Evolutionary conservation across 495 filamentous ascomycete genomes (phyloP), one percentile per base, ranked within the genome.

Genomic region (Podospora pseudocomata): DNA sequence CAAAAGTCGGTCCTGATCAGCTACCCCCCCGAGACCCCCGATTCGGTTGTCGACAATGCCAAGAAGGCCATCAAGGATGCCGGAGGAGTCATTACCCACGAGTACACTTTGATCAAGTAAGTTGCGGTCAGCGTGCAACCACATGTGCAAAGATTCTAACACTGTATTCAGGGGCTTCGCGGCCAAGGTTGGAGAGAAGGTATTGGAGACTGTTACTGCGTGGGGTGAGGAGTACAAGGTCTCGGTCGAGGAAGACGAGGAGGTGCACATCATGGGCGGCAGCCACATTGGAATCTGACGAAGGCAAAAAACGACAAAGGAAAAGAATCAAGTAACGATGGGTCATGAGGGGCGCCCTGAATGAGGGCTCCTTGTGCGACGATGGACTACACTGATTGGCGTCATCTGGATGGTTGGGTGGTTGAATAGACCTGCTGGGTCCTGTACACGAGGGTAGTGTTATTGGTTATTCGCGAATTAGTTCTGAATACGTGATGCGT

Each of bases 1-100:
- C 84, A 89, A 68, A 92, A 93, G 73, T 86, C 89, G 61, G 86
- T 94, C 63, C 86, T 96, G 68, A 83, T 97, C 74, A 91, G 85
- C 73, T 97, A 92, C 76, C 88, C 89, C 27, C 80, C 86, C 54
- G 83, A 88, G 62, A 94, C 92, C 6, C 90, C 93, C 18, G 82
- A 90, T 64, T 84, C 81, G 27, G 81, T 95, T 20, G 72, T 96
- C 26, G 78, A 86, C 16, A 74, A 90, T 62, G 92, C 90, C 53
- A 96, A 88, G 81, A 79, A 89, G 39, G 87, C 87, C 0, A 87
- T 97, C 71, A 78, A 79, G 28, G 81, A 87, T 64, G 88, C 89
- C 54, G 92, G 92, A 71, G 79, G 90, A 59, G 65, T 79, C 20
- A 85, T 83, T 65, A 87, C 81, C 49, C 86, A 88, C 69, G 82